Percentiles rank a stretch among this genome's conserved stretches.
Evolutionary conservation across 2,329 filamentous ascomycete genomes (phyloP).

Genomic region (Beauveria rudraprayagi): DNA sequence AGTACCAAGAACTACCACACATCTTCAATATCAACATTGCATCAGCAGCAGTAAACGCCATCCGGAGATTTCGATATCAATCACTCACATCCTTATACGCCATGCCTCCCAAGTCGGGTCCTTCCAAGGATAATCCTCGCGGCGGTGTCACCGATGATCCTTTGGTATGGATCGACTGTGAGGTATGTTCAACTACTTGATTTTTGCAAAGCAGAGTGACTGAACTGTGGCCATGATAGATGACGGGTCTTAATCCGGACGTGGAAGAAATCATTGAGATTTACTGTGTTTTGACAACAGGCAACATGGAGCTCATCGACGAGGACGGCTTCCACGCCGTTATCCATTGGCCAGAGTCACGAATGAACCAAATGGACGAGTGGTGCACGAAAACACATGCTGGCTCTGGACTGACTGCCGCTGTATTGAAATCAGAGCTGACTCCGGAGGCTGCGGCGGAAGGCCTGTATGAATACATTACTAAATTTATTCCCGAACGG

Average conservation of each 20-base stretch:
- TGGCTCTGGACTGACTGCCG: slow-evolving; percentile 70
- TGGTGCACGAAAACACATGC: slow-evolving; percentile 84
- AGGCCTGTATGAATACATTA: slow-evolving; percentile 70
- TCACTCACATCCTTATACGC: background rate
- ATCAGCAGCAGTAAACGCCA: background rate
- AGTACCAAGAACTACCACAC: background rate
- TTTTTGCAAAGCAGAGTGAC: background rate
- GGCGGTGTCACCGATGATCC: slow-evolving; percentile 39
- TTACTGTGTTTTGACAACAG: slow-evolving; percentile 83
- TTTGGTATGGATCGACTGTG: slow-evolving; percentile 77
- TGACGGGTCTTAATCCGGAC: slow-evolving; percentile 68
- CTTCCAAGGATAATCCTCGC: slow-evolving; percentile 11
- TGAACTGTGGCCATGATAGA: slow-evolving; percentile 43
- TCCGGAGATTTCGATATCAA: background rate
- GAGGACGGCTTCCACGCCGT: slow-evolving; percentile 69
- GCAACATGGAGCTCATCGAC: slow-evolving; percentile 68
- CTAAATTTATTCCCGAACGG: slow-evolving; percentile 57
- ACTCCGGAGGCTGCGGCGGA: slow-evolving; percentile 65
- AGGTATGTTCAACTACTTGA: slow-evolving; percentile 28
- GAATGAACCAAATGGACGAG: slow-evolving; percentile 71
- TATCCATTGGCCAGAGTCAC: slow-evolving; percentile 62
- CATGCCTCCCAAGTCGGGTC: slow-evolving; percentile 15
- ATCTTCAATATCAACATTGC: background rate
- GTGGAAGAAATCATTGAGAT: slow-evolving; percentile 84
- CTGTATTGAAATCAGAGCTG: slow-evolving; percentile 64